phyloP scores from a whole-genome alignment of 192 early-diverging fungal species.

The Backusella tuberculispora region DNA sequence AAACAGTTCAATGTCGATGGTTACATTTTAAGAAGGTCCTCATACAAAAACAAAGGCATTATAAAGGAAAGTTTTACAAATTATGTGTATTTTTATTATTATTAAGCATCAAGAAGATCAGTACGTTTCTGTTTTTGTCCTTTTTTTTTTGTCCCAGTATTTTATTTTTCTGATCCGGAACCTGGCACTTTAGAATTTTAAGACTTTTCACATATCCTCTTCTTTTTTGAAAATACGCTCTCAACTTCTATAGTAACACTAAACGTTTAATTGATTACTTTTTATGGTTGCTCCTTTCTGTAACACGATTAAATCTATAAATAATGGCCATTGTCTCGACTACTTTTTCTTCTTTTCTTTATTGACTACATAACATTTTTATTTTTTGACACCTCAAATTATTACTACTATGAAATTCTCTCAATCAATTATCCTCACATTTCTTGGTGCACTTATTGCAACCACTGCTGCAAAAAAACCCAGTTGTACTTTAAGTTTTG shows the following conservation, averaged over 20 bases:
- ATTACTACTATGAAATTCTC: not conserved
- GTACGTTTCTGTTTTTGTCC: not conserved
- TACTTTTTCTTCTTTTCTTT: not conserved
- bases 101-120: not conserved
- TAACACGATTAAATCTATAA: constrained; percentile 3
- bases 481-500: not conserved
- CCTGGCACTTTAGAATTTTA: constrained; percentile 4
- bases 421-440: not conserved
- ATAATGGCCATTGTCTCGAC: not conserved
- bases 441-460: constrained; percentile 6
- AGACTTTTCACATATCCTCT: not conserved
- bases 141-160: no score
- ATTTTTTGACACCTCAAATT: not conserved
- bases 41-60: not conserved
- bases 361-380: not conserved
- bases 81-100: not conserved
- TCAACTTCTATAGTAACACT: not conserved
- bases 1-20: not conserved
- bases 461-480: not conserved
- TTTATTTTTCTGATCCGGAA: constrained; percentile 1
- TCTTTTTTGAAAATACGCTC: not conserved
- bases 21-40: not conserved
- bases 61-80: constrained; percentile 2
- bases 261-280: constrained; percentile 5
- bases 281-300: not conserved